phyloP scores from a whole-genome alignment of 1,284 basidiomycete species.

The Ceratobasidium sp. region DNA sequence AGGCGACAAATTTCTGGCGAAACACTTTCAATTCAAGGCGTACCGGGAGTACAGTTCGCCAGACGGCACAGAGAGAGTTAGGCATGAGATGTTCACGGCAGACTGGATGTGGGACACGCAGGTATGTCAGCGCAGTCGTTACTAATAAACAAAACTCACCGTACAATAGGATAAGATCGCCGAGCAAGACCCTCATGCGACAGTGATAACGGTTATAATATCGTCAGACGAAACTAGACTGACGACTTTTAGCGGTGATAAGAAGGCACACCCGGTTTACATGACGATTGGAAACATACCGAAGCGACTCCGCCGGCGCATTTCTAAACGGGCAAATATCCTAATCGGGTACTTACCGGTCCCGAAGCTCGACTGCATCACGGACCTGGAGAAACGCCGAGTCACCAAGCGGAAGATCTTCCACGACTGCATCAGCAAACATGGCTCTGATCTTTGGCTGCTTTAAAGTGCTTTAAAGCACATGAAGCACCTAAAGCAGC shows the following conservation, averaged over 20 bases:
- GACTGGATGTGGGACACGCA: slow-evolving; percentile 44
- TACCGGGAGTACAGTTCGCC: neutral
- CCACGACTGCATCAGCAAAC: too few relatives aligned
- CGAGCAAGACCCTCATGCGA: slow-evolving; percentile 8
- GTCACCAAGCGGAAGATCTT: slow-evolving; percentile 7
- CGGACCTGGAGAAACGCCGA: neutral
- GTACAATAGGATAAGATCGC: slow-evolving; percentile 4
- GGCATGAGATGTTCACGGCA: slow-evolving; percentile 37
- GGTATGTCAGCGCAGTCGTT: slow-evolving; percentile 4
- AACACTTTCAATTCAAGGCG: neutral
- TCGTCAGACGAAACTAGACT: slow-evolving; percentile 48
- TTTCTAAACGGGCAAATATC: slow-evolving; percentile 28
- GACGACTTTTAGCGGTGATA: slow-evolving; percentile 42
- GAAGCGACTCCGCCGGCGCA: slow-evolving; percentile 38
- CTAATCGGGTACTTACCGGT: slow-evolving; percentile 47
- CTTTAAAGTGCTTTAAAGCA: too few relatives aligned
- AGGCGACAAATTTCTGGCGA: slow-evolving; percentile 36
- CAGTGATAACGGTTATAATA: slow-evolving; percentile 33
- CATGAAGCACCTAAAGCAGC: too few relatives aligned
- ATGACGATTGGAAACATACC: slow-evolving; percentile 47
- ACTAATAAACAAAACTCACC: neutral
- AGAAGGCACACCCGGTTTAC: slow-evolving; percentile 49
- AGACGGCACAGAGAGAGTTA: neutral
- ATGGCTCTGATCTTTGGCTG: too few relatives aligned
- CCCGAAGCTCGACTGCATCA: slow-evolving; percentile 10